Conservation (phyloP, 306 rosid species). For the Medicago lupulina region DNA sequence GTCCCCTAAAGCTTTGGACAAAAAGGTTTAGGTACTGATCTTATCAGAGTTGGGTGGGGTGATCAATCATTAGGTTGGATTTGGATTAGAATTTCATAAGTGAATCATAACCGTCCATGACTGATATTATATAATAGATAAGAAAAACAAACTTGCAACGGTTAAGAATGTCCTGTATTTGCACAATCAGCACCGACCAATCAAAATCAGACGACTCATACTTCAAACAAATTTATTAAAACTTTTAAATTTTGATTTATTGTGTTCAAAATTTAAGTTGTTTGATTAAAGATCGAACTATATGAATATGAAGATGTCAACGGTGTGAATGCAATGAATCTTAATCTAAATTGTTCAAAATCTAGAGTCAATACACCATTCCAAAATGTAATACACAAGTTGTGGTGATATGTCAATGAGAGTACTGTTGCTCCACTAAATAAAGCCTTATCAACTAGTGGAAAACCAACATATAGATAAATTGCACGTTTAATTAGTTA, state of each 20-base stretch:
- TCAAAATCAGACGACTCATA: neutral
- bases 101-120: constrained; percentile 42
- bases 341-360: neutral
- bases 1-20: constrained; percentile 39
- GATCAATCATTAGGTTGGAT: constrained; percentile 33
- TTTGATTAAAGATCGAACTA: neutral
- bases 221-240: neutral
- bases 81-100: constrained; percentile 37
- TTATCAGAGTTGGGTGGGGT: constrained; percentile 42
- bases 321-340: neutral
- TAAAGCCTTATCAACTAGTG: constrained; percentile 40
- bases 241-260: neutral
- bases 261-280: neutral
- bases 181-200: neutral
- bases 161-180: neutral
- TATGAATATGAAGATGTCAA: neutral
- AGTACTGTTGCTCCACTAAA: constrained; percentile 40
- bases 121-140: neutral
- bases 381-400: constrained; percentile 42
- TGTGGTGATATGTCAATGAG: constrained; percentile 40
- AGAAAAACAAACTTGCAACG: neutral
- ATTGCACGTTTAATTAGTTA: constrained; percentile 8
- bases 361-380: constrained; percentile 33
- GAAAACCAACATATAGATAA: constrained; percentile 28
- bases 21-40: constrained; percentile 36